Evolutionary conservation across 768 basidiomycete species (phyloP).

Genomic region (Cyathus striatus): DNA sequence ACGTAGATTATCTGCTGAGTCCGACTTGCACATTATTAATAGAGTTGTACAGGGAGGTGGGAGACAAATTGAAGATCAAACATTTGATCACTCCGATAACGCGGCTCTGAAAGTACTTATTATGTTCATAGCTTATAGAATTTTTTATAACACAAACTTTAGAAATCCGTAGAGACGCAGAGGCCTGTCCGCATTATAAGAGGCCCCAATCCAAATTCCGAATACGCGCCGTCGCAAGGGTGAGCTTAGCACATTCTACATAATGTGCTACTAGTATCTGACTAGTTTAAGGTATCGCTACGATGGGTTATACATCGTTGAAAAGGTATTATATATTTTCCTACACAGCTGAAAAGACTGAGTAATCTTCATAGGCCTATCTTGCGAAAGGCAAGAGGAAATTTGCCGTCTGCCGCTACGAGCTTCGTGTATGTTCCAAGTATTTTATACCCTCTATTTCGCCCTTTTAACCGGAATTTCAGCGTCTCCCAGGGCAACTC

Average conservation of each 20-base stretch:
- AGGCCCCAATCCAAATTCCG: constrained; percentile 20
- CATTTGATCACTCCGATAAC: constrained; percentile 28
- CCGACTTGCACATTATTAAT: constrained; percentile 13
- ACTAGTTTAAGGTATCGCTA: constrained; percentile 30
- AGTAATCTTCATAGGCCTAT: constrained; percentile 17
- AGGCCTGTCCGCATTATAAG: constrained; percentile 37
- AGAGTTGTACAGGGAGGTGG: no score
- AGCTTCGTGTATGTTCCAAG: constrained; percentile 15
- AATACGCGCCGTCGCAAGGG: constrained; percentile 29
- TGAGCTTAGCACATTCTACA: constrained; percentile 10
- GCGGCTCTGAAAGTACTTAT: constrained; percentile 21
- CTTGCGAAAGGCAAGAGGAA: constrained; percentile 19
- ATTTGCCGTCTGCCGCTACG: constrained; percentile 23
- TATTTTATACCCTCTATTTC: background rate
- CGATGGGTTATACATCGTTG: constrained; percentile 36
- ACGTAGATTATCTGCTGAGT: background rate
- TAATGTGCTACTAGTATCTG: no score
- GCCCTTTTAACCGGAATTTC: background rate
- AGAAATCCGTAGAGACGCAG: constrained; percentile 24
- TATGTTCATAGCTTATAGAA: background rate
- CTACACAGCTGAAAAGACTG: background rate
- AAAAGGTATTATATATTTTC: constrained; percentile 16
- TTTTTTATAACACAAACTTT: background rate
- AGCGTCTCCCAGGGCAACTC: constrained; percentile 10
- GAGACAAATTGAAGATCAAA: constrained; percentile 24